Conservation (phyloP, 345 rosid genomes). For the Combretum micranthum region DNA sequence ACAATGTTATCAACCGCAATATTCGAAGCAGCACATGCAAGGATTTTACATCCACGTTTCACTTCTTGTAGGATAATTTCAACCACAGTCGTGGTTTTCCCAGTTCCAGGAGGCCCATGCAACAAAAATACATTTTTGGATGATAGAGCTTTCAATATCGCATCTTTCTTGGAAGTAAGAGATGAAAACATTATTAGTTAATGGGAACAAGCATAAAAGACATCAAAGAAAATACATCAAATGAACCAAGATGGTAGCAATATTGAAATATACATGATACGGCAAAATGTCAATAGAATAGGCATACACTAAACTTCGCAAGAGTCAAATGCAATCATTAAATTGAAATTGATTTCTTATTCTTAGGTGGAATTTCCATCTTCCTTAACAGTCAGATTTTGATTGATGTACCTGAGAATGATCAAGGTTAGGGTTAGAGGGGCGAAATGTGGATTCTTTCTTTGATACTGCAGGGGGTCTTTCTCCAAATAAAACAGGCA, state of each 20-base stretch:
- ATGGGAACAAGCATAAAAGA: neutral
- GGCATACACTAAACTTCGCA: no score
- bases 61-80: slow-evolving; percentile 94
- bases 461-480: slow-evolving; percentile 42
- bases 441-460: slow-evolving; percentile 47
- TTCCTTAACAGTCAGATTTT: no score
- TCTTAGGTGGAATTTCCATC: no score
- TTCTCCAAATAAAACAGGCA: slow-evolving; percentile 90
- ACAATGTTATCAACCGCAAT: slow-evolving; percentile 98
- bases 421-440: slow-evolving; percentile 70
- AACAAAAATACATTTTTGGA: slow-evolving; percentile 79
- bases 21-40: slow-evolving; percentile 97
- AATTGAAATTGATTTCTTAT: no score
- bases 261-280: slow-evolving; percentile 1
- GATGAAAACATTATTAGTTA: slow-evolving; percentile 3
- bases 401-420: slow-evolving; percentile 61
- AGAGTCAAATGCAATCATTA: no score
- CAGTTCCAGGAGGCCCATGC: slow-evolving; percentile 99
- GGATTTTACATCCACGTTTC: slow-evolving; percentile 88
- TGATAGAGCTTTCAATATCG: slow-evolving; percentile 72
- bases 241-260: neutral
- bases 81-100: slow-evolving; percentile 95
- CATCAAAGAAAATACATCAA: neutral
- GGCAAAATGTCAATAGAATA: no score
- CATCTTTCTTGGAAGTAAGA: slow-evolving; percentile 51